phyloP scores from a whole-genome alignment of 2,329 filamentous ascomycete species.

The Fusarium chuoi region DNA sequence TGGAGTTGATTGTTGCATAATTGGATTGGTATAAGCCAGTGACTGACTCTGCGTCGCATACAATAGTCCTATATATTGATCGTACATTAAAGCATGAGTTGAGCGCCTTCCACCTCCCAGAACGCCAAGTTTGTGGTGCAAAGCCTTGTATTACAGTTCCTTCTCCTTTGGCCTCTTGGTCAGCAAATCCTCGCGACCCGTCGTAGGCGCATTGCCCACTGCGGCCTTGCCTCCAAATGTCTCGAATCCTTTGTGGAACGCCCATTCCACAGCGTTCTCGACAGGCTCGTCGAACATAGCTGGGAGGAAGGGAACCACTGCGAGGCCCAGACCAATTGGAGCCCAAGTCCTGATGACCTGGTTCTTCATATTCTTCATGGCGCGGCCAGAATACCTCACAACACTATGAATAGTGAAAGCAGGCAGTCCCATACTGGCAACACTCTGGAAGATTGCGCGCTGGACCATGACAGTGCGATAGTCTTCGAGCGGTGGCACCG shows the following conservation, averaged over 20 bases:
- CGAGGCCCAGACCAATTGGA: slow-evolving; percentile 85
- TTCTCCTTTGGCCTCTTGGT: slow-evolving; percentile 57
- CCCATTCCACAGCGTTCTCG: slow-evolving; percentile 89
- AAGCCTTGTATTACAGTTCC: slow-evolving; percentile 50
- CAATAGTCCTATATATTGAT: not conserved
- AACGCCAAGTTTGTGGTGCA: slow-evolving; percentile 28
- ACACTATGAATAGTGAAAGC: slow-evolving; percentile 95
- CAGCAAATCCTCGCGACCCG: slow-evolving; percentile 59
- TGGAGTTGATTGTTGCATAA: not conserved
- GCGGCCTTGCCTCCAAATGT: slow-evolving; percentile 71
- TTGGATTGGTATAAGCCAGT: not conserved
- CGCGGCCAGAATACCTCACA: slow-evolving; percentile 86
- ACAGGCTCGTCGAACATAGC: slow-evolving; percentile 91
- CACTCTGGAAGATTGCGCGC: slow-evolving; percentile 86
- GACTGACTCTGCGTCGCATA: not conserved
- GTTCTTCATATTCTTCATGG: slow-evolving; percentile 87
- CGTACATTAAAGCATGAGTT: slow-evolving; percentile 31
- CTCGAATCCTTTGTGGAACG: slow-evolving; percentile 85
- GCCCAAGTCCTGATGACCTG: slow-evolving; percentile 81
- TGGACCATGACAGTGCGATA: slow-evolving; percentile 92
- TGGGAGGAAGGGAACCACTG: slow-evolving; percentile 84
- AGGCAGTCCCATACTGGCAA: slow-evolving; percentile 94
- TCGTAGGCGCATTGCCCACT: slow-evolving; percentile 65
- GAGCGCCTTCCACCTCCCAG: slow-evolving; percentile 30
- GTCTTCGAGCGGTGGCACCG: slow-evolving; percentile 81